Evolutionary conservation across 225 moss, liverwort and hornwort genomes (phyloP).

Genomic region (Polytrichum commune): DNA sequence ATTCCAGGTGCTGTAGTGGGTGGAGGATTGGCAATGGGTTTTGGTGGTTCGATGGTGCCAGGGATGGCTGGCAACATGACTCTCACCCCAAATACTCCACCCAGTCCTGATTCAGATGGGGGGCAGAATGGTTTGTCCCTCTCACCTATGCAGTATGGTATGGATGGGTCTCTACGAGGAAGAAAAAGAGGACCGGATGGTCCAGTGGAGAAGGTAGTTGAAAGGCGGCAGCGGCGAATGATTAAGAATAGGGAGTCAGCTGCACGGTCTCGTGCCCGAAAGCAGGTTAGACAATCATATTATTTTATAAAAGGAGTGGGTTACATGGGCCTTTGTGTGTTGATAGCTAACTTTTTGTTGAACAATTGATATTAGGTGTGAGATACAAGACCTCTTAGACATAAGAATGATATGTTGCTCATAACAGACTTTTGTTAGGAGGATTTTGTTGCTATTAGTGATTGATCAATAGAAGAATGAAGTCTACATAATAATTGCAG

Average conservation of each 20-base stretch:
- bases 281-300: conserved; percentile 54
- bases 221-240: conserved; percentile 91
- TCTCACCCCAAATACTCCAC: conserved; percentile 77
- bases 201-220: conserved; percentile 85
- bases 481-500: too few species aligned
- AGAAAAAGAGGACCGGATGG: conserved; percentile 83
- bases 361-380: too few species aligned
- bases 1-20: conserved; percentile 55
- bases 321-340: too few species aligned
- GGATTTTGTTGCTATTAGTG: too few species aligned
- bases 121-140: conserved; percentile 74
- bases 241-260: conserved; percentile 98
- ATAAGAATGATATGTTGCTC: too few species aligned
- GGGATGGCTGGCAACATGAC: conserved; percentile 69
- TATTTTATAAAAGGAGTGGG: too few species aligned
- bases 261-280: conserved; percentile 90
- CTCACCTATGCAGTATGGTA: conserved; percentile 69
- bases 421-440: too few species aligned
- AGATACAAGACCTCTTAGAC: too few species aligned
- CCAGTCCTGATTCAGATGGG: conserved; percentile 78
- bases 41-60: conserved; percentile 49
- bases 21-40: conserved; percentile 70
- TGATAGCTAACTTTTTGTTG: too few species aligned
- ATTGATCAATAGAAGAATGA: too few species aligned
- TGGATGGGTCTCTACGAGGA: conserved; percentile 72